These are phyloP conservation scores for Candida montana DNA, from an alignment of 805 yeast species.

Conservation along the genomic window DNA sequence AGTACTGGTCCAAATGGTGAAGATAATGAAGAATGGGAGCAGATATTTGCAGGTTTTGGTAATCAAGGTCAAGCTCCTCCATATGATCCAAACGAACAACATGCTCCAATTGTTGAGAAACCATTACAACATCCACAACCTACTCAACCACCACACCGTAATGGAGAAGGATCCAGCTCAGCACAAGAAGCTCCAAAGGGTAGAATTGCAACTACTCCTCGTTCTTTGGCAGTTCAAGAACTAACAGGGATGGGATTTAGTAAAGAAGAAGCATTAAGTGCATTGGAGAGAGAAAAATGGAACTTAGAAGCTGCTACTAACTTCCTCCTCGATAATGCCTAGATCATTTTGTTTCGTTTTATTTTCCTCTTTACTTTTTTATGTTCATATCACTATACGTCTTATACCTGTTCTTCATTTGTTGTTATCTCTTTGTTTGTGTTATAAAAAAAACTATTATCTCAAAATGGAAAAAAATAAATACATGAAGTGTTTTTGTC, in stretches of 20 bases:
- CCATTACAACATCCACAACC: slow-evolving; percentile 8
- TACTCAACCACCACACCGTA: slow-evolving; percentile 4
- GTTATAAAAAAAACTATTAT: not conserved
- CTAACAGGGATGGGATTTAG: slow-evolving; percentile 88
- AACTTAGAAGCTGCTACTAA: slow-evolving; percentile 85
- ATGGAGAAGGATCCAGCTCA: not conserved
- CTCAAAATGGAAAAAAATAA: not conserved
- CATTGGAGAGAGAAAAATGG: slow-evolving; percentile 67
- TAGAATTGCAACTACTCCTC: slow-evolving; percentile 39
- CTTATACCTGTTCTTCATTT: not conserved
- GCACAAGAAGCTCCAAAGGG: slow-evolving; percentile 19
- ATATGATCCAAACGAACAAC: not conserved
- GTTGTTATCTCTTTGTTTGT: not conserved
- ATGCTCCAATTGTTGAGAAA: not conserved
- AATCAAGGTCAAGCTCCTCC: slow-evolving; percentile 33
- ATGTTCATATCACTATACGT: not conserved
- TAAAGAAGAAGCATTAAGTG: slow-evolving; percentile 56
- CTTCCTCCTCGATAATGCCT: slow-evolving; percentile 66
- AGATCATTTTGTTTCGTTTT: not conserved
- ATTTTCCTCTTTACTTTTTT: not conserved
- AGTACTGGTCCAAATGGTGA: slow-evolving; percentile 10
- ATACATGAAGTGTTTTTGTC: no score
- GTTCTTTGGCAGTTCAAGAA: slow-evolving; percentile 63
- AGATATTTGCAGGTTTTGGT: slow-evolving; percentile 84
- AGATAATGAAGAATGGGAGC: slow-evolving; percentile 83